Percentiles rank a stretch among this genome's conserved stretches.
Evolutionary conservation across 257 asterid species (phyloP).

Genomic region (Gardenia jasminoides): DNA sequence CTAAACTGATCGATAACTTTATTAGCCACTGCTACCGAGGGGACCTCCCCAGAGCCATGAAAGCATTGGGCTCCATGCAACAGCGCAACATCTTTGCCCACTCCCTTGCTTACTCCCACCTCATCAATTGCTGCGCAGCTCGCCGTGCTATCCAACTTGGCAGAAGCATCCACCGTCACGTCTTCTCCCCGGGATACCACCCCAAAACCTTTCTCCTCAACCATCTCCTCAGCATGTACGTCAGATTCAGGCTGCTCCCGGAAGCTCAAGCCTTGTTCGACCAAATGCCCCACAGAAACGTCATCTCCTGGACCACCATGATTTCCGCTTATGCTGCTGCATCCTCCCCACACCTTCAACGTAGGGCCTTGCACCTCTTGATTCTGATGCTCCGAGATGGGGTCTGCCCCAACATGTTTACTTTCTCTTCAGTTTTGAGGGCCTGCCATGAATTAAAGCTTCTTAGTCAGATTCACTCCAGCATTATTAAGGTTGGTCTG

Average conservation of each 20-base stretch:
- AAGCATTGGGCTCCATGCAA: slow-evolving; percentile 62
- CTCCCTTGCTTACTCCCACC: slow-evolving; percentile 64
- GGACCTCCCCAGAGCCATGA: slow-evolving; percentile 68
- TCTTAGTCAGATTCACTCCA: slow-evolving; percentile 61
- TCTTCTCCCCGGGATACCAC: slow-evolving; percentile 65
- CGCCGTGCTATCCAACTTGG: slow-evolving; percentile 60
- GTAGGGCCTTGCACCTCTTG: slow-evolving; percentile 60
- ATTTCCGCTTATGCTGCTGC: slow-evolving; percentile 53
- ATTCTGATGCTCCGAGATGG: slow-evolving; percentile 78
- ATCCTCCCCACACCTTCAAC: slow-evolving; percentile 36
- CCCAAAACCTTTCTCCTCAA: slow-evolving; percentile 81
- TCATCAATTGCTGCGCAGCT: slow-evolving; percentile 77
- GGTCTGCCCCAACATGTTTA: slow-evolving; percentile 75
- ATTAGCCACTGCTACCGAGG: slow-evolving; percentile 49
- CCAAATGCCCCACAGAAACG: slow-evolving; percentile 61
- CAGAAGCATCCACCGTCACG: slow-evolving; percentile 53
- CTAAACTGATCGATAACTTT: slow-evolving; percentile 33
- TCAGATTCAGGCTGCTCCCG: slow-evolving; percentile 55
- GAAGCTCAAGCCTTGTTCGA: slow-evolving; percentile 71
- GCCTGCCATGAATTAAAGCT: slow-evolving; percentile 51
- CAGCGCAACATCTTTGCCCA: slow-evolving; percentile 57
- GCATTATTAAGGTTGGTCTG: slow-evolving; percentile 73
- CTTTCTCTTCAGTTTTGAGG: slow-evolving; percentile 85
- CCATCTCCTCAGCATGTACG: slow-evolving; percentile 71
- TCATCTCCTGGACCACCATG: slow-evolving; percentile 79